These are phyloP conservation scores for Melampsora abietis-canadensis DNA, from an alignment of 1,284 basidiomycete species.

Conservation along the genomic window DNA sequence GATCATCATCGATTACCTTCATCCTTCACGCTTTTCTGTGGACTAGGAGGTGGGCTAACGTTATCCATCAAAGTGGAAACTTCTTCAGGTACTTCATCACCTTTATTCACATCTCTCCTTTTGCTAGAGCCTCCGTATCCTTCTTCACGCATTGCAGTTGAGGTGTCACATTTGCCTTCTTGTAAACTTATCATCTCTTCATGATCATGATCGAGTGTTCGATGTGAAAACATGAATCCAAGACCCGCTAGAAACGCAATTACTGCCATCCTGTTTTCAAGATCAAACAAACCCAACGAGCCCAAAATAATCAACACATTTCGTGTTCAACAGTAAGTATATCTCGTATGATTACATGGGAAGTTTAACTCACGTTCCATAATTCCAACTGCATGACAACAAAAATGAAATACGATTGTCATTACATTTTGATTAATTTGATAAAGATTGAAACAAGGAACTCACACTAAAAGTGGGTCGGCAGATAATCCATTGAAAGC, in stretches of 20 bases:
- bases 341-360: background rate
- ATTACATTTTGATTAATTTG: background rate
- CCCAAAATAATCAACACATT: background rate
- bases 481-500: constrained; percentile 37
- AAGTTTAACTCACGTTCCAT: constrained; percentile 33
- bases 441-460: background rate
- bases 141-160: background rate
- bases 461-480: constrained; percentile 39
- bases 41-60: too few relatives aligned
- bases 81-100: too few relatives aligned
- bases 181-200: constrained; percentile 15
- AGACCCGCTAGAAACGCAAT: constrained; percentile 28
- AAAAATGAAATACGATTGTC: background rate
- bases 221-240: constrained; percentile 19
- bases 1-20: too few relatives aligned
- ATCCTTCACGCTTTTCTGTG: too few relatives aligned
- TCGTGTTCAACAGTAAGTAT: background rate
- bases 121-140: too few relatives aligned
- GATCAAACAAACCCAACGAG: background rate
- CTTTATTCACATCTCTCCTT: too few relatives aligned
- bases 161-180: constrained; percentile 10
- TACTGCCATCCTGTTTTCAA: constrained; percentile 26
- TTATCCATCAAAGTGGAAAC: too few relatives aligned
- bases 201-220: constrained; percentile 23
- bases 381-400: constrained; percentile 30